Evolutionary conservation across 805 yeast species (phyloP), one percentile per base, ranked within the genome.

Genomic region (Kuraishia molischiana): DNA sequence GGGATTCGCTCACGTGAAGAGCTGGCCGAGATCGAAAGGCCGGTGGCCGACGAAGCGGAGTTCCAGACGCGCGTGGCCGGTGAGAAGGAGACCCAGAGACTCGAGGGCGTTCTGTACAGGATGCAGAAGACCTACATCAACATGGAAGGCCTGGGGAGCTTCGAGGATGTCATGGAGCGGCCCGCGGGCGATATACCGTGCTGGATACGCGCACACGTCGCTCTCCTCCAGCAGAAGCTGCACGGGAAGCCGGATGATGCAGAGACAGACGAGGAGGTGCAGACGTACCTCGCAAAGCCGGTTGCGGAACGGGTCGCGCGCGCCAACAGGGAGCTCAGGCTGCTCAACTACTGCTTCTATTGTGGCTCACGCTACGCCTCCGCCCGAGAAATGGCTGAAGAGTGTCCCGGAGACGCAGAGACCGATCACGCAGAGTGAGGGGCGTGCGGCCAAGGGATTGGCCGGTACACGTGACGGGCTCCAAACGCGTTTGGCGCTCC

Each of bases 321-420:
- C 11, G 26, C 47, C 52, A n/a, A 45, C 72, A 6, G 51, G 67
- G 22, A 45, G 47, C 4, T 67, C 64, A 41, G 47, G 72, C 19
- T 51, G 78, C 24, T 44, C 58, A 1, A 50, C 40, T 75, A 66
- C 45, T 74, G 81, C 45, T 67, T 54, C 46, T 74, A 60, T 52
- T 74, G 81, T 51, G 79, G 78, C 1, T 47, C 50, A 3, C 43
- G 44, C 24, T 74, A 56, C 45, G 49, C 51, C 1, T 54, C 52
- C 39, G 56, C 53, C 36, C 43, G 46, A 1, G 77, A 72, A 21
- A 43, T 74, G 17, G 54, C 40, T 13, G 45, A 50, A 13, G 51
- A 57, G 37, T 75, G 81, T 47, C 80, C 80, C 3, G 81, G 81
- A 1, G 38, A 51, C 10, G 11, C 14, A 28, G 15, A 19, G n/a